Conservation (phyloP, 1,284 basidiomycete genomes). For the Fomitopsis schrenkii region DNA sequence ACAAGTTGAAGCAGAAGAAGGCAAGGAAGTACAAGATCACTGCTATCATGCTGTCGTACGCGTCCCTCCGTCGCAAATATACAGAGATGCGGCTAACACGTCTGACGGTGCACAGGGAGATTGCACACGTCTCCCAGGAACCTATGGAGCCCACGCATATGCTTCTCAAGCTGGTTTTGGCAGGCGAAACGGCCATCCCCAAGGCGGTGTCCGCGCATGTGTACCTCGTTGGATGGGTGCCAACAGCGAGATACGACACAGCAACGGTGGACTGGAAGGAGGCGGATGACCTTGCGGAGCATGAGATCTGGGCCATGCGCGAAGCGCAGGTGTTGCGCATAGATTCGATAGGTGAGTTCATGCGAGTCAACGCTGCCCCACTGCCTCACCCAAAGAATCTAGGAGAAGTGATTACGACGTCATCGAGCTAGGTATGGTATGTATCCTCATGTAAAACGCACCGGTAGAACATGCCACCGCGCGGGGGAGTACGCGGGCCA, state of each 20-base stretch:
- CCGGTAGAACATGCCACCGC: too few species aligned
- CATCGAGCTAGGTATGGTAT: too few species aligned
- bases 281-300: constrained; percentile 4
- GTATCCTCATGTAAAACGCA: too few species aligned
- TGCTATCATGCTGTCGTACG: constrained; percentile 2
- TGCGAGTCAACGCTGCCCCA: background rate
- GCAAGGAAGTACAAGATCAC: background rate
- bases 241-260: background rate
- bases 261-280: constrained; percentile 3
- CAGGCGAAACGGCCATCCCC: background rate
- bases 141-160: constrained; percentile 5
- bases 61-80: background rate
- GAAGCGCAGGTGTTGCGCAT: background rate
- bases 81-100: background rate
- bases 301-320: constrained; percentile 7
- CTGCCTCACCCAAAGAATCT: background rate
- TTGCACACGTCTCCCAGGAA: background rate
- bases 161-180: constrained; percentile 2
- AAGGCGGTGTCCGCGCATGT: constrained; percentile 3
- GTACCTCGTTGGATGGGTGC: background rate
- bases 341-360: background rate
- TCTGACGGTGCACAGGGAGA: background rate
- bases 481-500: too few species aligned
- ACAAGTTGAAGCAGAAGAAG: background rate
- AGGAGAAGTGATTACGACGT: background rate